Conservation (phyloP, 78 protist species). For the Planoprotostelium fungivorum region DNA sequence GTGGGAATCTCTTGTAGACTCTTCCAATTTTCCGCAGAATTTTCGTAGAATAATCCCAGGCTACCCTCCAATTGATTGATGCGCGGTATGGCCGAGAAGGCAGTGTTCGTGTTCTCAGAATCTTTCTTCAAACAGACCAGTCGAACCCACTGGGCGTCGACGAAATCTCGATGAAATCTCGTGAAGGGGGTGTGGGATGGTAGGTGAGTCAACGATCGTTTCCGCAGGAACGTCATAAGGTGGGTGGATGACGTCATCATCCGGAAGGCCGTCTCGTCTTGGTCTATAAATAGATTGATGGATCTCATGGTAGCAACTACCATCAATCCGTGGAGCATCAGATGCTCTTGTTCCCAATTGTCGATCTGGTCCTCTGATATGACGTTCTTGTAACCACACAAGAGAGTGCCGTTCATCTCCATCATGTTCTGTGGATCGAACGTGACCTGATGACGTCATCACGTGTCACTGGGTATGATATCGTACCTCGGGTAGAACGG, state of each 20-base stretch:
- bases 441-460: too few relatives aligned
- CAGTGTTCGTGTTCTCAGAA: background rate
- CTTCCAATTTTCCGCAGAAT: too few relatives aligned
- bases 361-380: background rate
- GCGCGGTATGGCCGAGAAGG: too few relatives aligned
- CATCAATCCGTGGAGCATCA: background rate
- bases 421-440: background rate
- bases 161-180: background rate
- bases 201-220: background rate
- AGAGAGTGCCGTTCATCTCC: background rate
- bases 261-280: background rate
- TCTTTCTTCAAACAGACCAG: background rate
- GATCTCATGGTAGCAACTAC: background rate
- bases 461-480: too few relatives aligned
- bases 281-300: background rate
- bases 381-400: background rate
- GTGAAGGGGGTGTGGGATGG: background rate
- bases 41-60: too few relatives aligned
- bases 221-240: background rate
- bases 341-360: background rate
- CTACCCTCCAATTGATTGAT: too few relatives aligned
- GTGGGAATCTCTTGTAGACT: too few relatives aligned
- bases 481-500: background rate
- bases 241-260: background rate
- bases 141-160: background rate